Conservation (phyloP, 148 eudicot species). For the Rhododendron mucronatum region DNA sequence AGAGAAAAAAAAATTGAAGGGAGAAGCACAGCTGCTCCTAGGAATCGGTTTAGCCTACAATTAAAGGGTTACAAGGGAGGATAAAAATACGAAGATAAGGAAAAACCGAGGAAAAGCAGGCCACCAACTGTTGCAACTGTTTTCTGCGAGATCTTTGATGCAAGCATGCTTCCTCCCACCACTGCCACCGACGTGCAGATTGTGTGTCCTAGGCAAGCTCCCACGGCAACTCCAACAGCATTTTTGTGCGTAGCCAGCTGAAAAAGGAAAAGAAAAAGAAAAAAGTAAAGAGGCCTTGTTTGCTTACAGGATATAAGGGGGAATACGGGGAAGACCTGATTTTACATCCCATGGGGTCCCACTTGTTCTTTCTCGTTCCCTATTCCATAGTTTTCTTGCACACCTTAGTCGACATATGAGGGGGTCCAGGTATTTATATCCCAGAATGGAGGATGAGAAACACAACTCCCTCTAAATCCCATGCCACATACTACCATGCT, state of each 20-base stretch:
- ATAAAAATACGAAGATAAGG: constrained; percentile 84
- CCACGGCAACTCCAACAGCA: constrained; percentile 83
- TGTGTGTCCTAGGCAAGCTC: constrained; percentile 73
- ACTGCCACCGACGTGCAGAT: constrained; percentile 92
- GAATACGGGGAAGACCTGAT: not conserved
- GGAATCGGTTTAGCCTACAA: not conserved
- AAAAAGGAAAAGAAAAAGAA: not conserved
- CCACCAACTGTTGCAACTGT: constrained; percentile 91
- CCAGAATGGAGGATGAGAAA: not conserved
- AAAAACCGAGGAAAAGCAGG: constrained; percentile 84
- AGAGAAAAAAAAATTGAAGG: not conserved
- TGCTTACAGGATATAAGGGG: not conserved
- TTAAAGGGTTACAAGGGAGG: constrained; percentile 56
- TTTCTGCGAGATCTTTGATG: constrained; percentile 85
- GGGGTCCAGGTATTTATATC: not conserved
- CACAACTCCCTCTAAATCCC: not conserved
- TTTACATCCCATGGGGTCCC: not conserved
- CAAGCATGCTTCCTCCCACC: constrained; percentile 94
- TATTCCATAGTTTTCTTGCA: not conserved
- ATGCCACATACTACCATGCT: not conserved
- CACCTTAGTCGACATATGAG: not conserved
- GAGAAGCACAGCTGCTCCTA: not conserved
- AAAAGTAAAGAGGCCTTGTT: not conserved
- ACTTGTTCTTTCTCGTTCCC: not conserved
- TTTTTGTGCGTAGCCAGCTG: constrained; percentile 96